Base-by-base conservation (phyloP, 306 rosid species). In the Abrus precatorius region DNA sequence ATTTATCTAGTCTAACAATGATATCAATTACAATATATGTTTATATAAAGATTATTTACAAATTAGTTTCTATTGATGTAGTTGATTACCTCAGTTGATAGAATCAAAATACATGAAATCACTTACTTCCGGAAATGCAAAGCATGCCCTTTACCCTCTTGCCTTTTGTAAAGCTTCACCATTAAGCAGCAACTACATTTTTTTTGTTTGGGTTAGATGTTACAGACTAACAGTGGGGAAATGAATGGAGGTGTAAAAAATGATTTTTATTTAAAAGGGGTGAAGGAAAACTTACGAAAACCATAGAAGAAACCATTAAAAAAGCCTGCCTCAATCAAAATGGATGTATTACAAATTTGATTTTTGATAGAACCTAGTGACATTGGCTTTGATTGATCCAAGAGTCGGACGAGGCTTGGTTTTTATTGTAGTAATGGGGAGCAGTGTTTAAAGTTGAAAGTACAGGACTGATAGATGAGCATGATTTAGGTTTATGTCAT, bases 401-500 rank as follows among this genome's bases (percentile, higher is more conserved):
- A 12, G 12, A 30, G 28, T 49, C 9, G 4, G 41, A 47, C 41
- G 28, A 10, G 27, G 74, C 20, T 45, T 45, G 41, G 54, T 44
- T 45, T 5, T 11, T 29, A 10, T 45, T 30, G 48, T 60, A 30
- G 12, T 20, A 20, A 20, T 20, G 20, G 20, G 28, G 14, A 60
- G 56, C 36, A 32, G 43, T 61, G 33, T 48, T n/a, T 69, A 12
- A 75, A 56, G 30, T 63, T 78, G 81, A 79, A 75, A 75, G 71
- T 78, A 62, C 53, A 67, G 38, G 75, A 68, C 88, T 85, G 74
- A 80, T 80, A 64, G 36, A 61, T 54, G 47, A 73, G 67, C 56
- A 65, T 81, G 80, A 84, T 81, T 79, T 78, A 95, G 99, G 92
- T 95, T 68, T 95, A 95, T 68, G 98, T 95, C 86, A 93, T 95